Evolutionary conservation across 768 basidiomycete genomes (phyloP), one percentile per base, ranked within the genome.

Genomic region (Psilocybe azurescens): DNA sequence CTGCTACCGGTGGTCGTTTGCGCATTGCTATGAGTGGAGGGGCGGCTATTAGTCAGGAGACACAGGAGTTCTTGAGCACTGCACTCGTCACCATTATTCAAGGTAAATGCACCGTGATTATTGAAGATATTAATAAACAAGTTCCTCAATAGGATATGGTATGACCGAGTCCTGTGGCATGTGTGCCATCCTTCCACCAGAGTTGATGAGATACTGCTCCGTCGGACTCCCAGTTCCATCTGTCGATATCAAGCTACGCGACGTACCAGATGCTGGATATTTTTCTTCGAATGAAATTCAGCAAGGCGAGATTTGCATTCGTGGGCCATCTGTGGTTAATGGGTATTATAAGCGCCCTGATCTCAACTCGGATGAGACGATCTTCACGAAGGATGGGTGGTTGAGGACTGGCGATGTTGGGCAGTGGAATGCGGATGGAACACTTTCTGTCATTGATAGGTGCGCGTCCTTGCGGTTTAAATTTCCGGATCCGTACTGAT

Each of bases 161-260:
- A 89, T 99, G 87, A 99, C 97, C 16, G 97, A 99, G 72, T 89
- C 93, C 1, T 89, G 91, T 69, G 93, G 93, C 39, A 95, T 97
- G 93, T 93, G 90, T 71, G 82, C 88, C 24, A 84, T 98, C 64
- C 82, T 97, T 29, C 93, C 94, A 5, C 96, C 95, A 0, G 91
- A 92, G 69, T 74, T 89, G 64, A 85, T 90, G 84, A 83, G 84
- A 52, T 90, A 86, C 70, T 88, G 89, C n/a, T 71, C 81, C 9
- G 95, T 94, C 48, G 97, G 97, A 13, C 81, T 93, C 16, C 94
- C 94, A 5, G 85, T 91, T 36, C 94, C 96, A 1, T 91, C 91
- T 24, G 82, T 88, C 54, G 96, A 99, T 75, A 83, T 97, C 81
- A 98, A 97, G 77, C 79, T 94, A 56, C 78, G 86, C 48, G 93